phyloP scores from a whole-genome alignment of 495 filamentous ascomycete genomes.

The Antarctomyces pellizariae region DNA sequence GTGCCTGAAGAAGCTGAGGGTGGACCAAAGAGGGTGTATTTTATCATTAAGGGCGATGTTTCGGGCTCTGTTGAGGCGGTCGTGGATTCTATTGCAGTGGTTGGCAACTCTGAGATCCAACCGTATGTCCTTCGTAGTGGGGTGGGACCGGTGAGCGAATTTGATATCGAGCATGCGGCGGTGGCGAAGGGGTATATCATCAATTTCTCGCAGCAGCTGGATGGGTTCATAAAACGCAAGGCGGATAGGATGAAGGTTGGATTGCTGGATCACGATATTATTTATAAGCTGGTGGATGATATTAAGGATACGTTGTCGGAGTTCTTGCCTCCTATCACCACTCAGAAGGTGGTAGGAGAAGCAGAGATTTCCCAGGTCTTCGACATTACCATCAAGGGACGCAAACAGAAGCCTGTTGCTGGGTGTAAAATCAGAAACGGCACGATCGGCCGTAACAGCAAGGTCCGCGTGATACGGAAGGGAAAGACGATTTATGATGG shows the following conservation, averaged over 20 bases:
- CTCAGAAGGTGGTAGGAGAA: constrained; percentile 53
- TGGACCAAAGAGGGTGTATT: constrained; percentile 42
- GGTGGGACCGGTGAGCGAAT: constrained; percentile 62
- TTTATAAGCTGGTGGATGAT: constrained; percentile 75
- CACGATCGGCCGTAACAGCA: constrained; percentile 29
- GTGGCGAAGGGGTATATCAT: constrained; percentile 47
- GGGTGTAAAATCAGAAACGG: constrained; percentile 81
- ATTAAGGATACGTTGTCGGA: constrained; percentile 45
- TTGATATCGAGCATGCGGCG: constrained; percentile 71
- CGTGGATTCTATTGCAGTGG: constrained; percentile 38
- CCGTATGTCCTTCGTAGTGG: constrained; percentile 52
- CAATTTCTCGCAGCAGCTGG: constrained; percentile 62
- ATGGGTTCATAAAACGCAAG: constrained; percentile 39
- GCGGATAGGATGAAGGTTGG: constrained; percentile 46
- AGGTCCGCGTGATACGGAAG: constrained; percentile 46
- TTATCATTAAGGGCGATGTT: constrained; percentile 85
- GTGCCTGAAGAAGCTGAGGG: constrained; percentile 14
- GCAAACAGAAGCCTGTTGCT: constrained; percentile 47
- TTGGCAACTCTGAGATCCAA: constrained; percentile 66
- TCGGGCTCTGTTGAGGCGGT: constrained; percentile 84
- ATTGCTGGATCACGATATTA: constrained; percentile 74
- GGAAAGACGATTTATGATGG: constrained; percentile 56
- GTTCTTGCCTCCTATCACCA: constrained; percentile 38
- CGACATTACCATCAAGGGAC: constrained; percentile 53
- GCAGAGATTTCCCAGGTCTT: constrained; percentile 71